Evolutionary conservation across 768 basidiomycete species (phyloP), one percentile per base, ranked within the genome.

Genomic region (Russula brevipes): DNA sequence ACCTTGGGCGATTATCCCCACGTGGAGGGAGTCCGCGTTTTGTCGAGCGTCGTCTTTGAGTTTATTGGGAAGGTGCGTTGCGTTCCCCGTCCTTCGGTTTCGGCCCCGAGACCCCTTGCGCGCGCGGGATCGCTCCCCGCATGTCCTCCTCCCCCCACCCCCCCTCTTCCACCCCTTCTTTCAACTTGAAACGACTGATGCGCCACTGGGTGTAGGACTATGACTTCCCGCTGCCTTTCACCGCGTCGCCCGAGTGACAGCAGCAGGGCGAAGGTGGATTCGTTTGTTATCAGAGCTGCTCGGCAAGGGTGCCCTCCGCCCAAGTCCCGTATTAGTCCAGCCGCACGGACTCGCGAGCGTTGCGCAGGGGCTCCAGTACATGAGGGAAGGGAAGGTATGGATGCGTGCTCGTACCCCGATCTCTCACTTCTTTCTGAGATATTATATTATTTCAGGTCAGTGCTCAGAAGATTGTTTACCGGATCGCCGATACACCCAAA

Each of bases 331-430:
- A 24, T 17, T 61, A 17, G 17, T 68, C 36, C 41, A 35, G 14
- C 65, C 65, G 1, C 44, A 33, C n/a, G 67, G 64, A 42, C 61
- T 68, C 6, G 67, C 67, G 24, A 60, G 54, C 11, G 60, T 63
- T 12, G 47, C 38, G 17, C 49, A 63, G 0, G 60, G 65, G 31
- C 60, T 66, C 57, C 57, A 66, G 30, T 63, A 59, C 16, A 66
- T 68, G 67, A 36, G n/a, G 14, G 64, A 61, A n/a, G 65, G 65
- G 24, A 63, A 60, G 54, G 65, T 66, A 46, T 11, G 56, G 17
- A n/a, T 56, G 10, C 44, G 12, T 36, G 12, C 24, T 38, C 24
- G 12, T 12, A 17, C 17, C 16, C n/a, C 31, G 11, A 36, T 10
- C 17, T 35, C 11, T 14, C 41, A 33, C 2, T 39, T 35, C 6